These are phyloP conservation scores for Neckera pumila DNA, from an alignment of 225 moss, liverwort and hornwort species.

Conservation along the genomic window DNA sequence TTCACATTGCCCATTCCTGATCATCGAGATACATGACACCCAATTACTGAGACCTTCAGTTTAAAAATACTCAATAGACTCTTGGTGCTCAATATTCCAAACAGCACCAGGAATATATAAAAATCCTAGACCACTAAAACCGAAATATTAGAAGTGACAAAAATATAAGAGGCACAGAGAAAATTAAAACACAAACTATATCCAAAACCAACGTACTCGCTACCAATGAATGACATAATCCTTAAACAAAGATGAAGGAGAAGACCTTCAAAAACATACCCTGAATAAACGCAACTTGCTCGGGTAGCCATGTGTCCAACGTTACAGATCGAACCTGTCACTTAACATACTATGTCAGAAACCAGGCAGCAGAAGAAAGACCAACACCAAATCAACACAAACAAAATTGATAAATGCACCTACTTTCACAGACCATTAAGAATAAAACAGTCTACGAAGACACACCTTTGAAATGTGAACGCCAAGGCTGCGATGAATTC, in stretches of 20 bases:
- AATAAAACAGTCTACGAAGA: neutral
- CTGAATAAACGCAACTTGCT: constrained; percentile 96
- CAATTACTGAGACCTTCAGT: neutral
- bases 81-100: neutral
- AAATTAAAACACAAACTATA: neutral
- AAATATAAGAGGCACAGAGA: neutral
- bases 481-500: constrained; percentile 98
- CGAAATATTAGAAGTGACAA: neutral
- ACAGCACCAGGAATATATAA: neutral
- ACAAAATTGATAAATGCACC: neutral
- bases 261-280: constrained; percentile 23
- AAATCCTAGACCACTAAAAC: neutral
- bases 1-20: constrained; percentile 90
- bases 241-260: neutral
- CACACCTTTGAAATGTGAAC: constrained; percentile 95
- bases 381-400: neutral
- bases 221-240: neutral
- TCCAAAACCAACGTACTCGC: neutral
- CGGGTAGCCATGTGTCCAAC: constrained; percentile 98
- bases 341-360: neutral
- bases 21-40: neutral
- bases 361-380: neutral
- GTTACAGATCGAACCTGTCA: constrained; percentile 95
- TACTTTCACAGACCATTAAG: neutral
- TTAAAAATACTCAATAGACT: neutral